phyloP scores from a whole-genome alignment of 2,329 filamentous ascomycete species.

The Talaromyces sp. region DNA sequence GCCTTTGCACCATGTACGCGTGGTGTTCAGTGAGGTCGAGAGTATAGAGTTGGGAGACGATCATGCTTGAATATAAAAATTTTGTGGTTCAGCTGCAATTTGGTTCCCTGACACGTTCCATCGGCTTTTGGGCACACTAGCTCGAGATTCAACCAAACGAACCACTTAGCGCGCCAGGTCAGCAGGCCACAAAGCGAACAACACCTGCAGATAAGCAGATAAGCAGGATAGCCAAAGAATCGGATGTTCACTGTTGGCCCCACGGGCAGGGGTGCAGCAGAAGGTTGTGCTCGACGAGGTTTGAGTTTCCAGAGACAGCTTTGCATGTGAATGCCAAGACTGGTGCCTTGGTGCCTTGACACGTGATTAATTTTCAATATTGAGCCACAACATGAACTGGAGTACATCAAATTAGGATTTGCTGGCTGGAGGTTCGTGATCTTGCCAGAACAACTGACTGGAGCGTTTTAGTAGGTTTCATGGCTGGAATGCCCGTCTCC shows the following conservation, averaged over 20 bases:
- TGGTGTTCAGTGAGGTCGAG: not conserved
- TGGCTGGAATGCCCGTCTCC: too few species aligned
- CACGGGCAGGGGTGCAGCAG: not conserved
- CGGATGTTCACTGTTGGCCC: not conserved
- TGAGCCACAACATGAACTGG: too few species aligned
- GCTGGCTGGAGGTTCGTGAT: too few species aligned
- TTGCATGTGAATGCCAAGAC: not conserved
- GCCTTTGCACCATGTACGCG: not conserved
- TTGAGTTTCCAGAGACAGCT: not conserved
- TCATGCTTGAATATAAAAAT: not conserved
- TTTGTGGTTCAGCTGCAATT: not conserved
- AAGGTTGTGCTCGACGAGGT: not conserved
- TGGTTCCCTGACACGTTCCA: too few species aligned
- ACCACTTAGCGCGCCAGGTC: not conserved
- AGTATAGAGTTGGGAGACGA: not conserved
- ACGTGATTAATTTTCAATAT: not conserved
- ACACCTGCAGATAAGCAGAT: not conserved
- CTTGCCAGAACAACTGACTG: too few species aligned
- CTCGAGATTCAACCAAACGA: not conserved
- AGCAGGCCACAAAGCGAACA: not conserved
- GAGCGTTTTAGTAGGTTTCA: too few species aligned
- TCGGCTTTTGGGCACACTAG: not conserved
- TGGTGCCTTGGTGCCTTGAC: not conserved
- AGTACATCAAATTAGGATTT: too few species aligned
- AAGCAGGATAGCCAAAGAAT: not conserved